Conservation (phyloP, 2,329 filamentous ascomycete genomes). For the Myrmaecium sp. region DNA sequence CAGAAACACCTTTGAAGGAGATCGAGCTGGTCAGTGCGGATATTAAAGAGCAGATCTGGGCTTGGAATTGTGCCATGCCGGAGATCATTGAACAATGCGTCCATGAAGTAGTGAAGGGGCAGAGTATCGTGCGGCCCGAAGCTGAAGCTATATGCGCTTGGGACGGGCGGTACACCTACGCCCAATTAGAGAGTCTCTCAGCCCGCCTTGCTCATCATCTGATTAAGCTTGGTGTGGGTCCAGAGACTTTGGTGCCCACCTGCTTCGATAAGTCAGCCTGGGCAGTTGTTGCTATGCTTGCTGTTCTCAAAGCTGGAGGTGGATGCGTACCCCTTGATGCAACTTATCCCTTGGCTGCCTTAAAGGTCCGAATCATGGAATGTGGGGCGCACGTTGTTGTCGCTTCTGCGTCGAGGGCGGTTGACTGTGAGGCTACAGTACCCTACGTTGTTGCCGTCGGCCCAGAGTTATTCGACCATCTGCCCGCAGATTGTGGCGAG, state of each 20-base stretch:
- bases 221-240: constrained; percentile 13
- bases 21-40: constrained; percentile 23
- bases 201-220: constrained; percentile 15
- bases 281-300: constrained; percentile 19
- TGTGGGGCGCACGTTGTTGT: constrained; percentile 23
- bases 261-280: constrained; percentile 23
- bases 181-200: constrained; percentile 11
- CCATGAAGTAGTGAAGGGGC: constrained; percentile 12
- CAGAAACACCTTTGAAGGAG: constrained; percentile 14
- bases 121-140: constrained; percentile 11
- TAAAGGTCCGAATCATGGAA: constrained; percentile 23
- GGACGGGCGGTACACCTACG: constrained; percentile 17
- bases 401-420: constrained; percentile 19
- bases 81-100: constrained; percentile 15
- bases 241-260: constrained; percentile 17
- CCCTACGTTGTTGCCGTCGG: constrained; percentile 21
- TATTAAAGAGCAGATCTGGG: constrained; percentile 14
- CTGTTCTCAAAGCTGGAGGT: constrained; percentile 21
- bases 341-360: constrained; percentile 14
- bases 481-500: constrained; percentile 8
- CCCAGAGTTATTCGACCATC: constrained; percentile 16
- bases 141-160: constrained; percentile 16
- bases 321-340: constrained; percentile 20
- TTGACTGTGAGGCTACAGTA: constrained; percentile 24
- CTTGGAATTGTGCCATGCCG: constrained; percentile 15